A percentile compares a stretch with the other conserved stretches of the same genome.
Evolutionary conservation across 1,284 basidiomycete species (phyloP).

Genomic region (Tilletia setariae): DNA sequence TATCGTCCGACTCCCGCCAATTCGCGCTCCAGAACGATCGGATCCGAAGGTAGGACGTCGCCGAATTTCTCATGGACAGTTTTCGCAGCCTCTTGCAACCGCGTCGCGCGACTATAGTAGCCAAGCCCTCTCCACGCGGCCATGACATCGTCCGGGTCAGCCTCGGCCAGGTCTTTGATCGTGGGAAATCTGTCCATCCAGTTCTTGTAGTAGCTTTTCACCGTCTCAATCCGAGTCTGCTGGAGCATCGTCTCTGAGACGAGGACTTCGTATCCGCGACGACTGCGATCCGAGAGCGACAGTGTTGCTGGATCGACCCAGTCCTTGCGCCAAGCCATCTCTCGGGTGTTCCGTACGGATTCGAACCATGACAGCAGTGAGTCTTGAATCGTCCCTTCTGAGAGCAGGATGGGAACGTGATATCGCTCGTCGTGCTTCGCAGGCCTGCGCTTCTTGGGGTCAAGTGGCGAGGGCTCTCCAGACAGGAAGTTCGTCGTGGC

Average conservation of each 20-base stretch:
- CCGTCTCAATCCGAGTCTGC: conserved; percentile 68
- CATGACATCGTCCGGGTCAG: conserved; percentile 58
- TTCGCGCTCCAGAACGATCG: conserved; percentile 64
- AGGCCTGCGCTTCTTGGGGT: neutral
- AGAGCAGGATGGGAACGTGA: conserved; percentile 6
- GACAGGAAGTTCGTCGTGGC: neutral
- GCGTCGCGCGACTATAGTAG: conserved; percentile 50
- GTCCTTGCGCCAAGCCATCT: conserved; percentile 81
- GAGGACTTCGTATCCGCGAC: conserved; percentile 65
- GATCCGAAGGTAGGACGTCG: conserved; percentile 66
- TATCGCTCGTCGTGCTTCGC: conserved; percentile 12
- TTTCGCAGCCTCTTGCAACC: conserved; percentile 47
- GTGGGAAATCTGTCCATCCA: conserved; percentile 50
- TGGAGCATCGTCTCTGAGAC: conserved; percentile 95
- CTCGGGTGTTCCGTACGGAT: conserved; percentile 63
- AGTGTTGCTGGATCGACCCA: conserved; percentile 54
- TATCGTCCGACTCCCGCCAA: conserved; percentile 89
- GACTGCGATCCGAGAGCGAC: conserved; percentile 56
- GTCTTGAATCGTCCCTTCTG: neutral
- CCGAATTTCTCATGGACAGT: conserved; percentile 34
- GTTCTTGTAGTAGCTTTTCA: conserved; percentile 44
- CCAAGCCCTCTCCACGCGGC: conserved; percentile 50
- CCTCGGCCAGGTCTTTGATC: conserved; percentile 65
- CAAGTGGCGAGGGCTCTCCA: neutral
- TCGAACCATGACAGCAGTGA: conserved; percentile 64